Base-by-base conservation (phyloP, 441 rosid species). In the Populus hybrid region DNA sequence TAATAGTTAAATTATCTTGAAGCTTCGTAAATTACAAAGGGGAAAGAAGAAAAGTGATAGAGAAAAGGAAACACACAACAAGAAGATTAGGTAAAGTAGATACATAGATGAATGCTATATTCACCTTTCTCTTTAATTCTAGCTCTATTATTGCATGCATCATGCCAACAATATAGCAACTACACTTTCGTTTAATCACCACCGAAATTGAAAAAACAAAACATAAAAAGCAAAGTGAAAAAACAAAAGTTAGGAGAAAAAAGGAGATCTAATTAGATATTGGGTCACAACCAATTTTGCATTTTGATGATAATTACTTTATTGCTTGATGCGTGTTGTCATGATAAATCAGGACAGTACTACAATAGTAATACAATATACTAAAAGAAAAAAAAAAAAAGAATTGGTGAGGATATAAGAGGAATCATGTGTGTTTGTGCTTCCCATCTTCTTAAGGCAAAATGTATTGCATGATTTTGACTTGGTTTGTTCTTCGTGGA, bases 401-500 rank as follows among this genome's bases (percentile, higher is more conserved):
- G 14, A 78, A 28, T 23, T 67, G 35, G 59, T 23, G 71, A 16
- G 46, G 8, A 59, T 69, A 9, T 3, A 59, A 30, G 30, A n/a
- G 79, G 75, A 65, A 57, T 80, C 81, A 77, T 79, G 79, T 83
- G 84, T 73, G 81, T 73, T 78, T 79, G 74, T 82, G 84, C 80
- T 80, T 79, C 80, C 86, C 86, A 82, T 71, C 75, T 82, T 82
- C 81, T 79, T 64, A 76, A 79, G 88, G 85, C 84, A 30, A 83
- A n/a, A 72, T 79, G 65, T 71, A 76, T 79, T 78, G 83, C 71
- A 30, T 30, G 32, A 78, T 69, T 82, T 84, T 86, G 87, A 84
- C 87, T 79, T 86, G 2, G 53, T 50, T 63, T 73, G 80, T 32
- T 21, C 57, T 46, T n/a, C n/a, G 79, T 79, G 68, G 67, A 64